These are phyloP conservation scores for Nepenthes gracilis DNA, from an alignment of 148 eudicot species.

Conservation along the genomic window DNA sequence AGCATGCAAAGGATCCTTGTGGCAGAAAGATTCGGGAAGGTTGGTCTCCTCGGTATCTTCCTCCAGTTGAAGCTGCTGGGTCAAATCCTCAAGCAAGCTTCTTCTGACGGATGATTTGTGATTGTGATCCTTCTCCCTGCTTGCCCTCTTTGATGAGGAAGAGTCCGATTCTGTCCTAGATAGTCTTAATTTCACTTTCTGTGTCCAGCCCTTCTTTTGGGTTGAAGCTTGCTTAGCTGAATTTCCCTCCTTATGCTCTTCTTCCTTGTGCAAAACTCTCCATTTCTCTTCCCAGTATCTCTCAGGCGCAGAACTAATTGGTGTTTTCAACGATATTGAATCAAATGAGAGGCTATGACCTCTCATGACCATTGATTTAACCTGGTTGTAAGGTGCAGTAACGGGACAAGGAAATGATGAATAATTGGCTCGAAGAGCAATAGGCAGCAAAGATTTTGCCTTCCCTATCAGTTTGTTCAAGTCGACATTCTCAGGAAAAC, in stretches of 20 bases:
- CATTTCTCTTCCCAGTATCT: constrained; percentile 99
- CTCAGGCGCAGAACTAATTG: constrained; percentile 51
- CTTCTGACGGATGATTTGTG: constrained; percentile 42
- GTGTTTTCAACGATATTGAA: constrained; percentile 35
- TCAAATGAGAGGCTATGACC: constrained; percentile 54
- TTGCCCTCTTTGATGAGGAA: constrained; percentile 34
- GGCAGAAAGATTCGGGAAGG: constrained; percentile 11
- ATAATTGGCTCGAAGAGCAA: constrained; percentile 58
- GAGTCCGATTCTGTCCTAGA: constrained; percentile 70
- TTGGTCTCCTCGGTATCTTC: constrained; percentile 29
- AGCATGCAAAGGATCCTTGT: constrained; percentile 13
- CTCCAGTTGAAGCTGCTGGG: constrained; percentile 49
- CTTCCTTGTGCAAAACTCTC: constrained; percentile 76
- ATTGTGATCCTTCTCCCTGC: constrained; percentile 20
- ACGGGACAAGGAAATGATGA: constrained; percentile 22
- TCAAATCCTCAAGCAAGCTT: constrained; percentile 63
- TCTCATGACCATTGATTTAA: constrained; percentile 28
- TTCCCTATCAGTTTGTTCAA: constrained; percentile 52
- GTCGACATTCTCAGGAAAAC: constrained; percentile 57
- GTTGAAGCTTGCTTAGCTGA: constrained; percentile 22
- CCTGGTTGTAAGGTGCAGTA: constrained; percentile 19
- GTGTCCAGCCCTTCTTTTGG: constrained; percentile 66
- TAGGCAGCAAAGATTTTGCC: constrained; percentile 57
- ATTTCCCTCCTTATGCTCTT: constrained; percentile 38
- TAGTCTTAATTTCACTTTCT: constrained; percentile 51